Evolutionary conservation across 2,329 filamentous ascomycete species (phyloP), one percentile per base, ranked within the genome.

Genomic region (Trichoderma koningiopsis): DNA sequence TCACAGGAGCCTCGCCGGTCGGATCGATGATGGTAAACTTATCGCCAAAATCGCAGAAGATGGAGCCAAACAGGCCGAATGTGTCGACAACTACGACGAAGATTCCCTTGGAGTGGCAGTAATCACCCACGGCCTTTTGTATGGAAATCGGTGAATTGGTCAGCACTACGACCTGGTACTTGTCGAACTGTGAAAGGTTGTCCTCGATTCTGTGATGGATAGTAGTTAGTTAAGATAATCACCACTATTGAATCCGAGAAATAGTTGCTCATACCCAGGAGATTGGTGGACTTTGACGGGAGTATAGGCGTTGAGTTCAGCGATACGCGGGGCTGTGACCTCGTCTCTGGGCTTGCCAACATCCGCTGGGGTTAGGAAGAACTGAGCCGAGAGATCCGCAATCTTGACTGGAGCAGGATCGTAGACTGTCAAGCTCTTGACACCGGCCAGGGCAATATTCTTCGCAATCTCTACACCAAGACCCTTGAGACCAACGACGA

Each of bases 391-490:
- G 40, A 99, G 89, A 78, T 99, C 96, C 75, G 93, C 87, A 74
- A 97, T 91, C 74, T 90, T 86, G 66, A 92, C 91, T 53, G 93
- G 93, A 59, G 90, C 89, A 58, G 96, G 95, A 79, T 99, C 96
- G 84, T 94, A 93, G 68, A 99, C 87, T 1, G 95, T 96, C 74
- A 99, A 84, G 77, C 94, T 97, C 87, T 99, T 99, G 82, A 99
- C 96, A 79, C 96, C 96, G 75, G 96, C 96, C 75, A 99, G 90
- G 70, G 96, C 96, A 77, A 99, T 93, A 77, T 99, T 99, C 87
- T 99, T 99, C 77, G 96, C 95, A 76, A 99, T 96, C 83, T 99
- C 96, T 68, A 97, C 95, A 84, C 96, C 96, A 52, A 99, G 88
- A 63, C 96, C 96, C 80, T 96, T 95, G 74, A 98, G 85, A 72